A percentile compares a stretch with the other conserved stretches of the same genome.
These are phyloP conservation scores for Fusarium annulatum DNA, from an alignment of 2,329 filamentous ascomycete genomes.

Conservation along the genomic window DNA sequence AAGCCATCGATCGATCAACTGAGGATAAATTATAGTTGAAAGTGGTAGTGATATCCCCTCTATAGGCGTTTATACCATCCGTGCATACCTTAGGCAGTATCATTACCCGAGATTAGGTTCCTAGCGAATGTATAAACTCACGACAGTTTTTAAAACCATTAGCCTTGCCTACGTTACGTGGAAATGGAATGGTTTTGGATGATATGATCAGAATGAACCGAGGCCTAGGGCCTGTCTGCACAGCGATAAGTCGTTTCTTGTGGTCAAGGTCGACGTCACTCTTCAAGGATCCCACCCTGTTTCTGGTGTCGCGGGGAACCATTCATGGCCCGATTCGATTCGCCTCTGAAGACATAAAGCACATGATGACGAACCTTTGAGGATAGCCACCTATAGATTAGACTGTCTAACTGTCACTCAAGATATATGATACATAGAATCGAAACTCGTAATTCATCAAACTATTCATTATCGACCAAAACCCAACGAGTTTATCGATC, in stretches of 20 bases:
- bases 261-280: conserved; percentile 41
- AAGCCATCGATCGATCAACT: not conserved
- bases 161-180: not conserved
- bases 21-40: not conserved
- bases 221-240: conserved; percentile 4
- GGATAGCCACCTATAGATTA: not conserved
- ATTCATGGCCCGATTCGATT: conserved; percentile 38
- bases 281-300: conserved; percentile 40
- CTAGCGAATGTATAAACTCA: not conserved
- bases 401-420: not conserved
- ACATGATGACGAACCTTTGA: conserved; percentile 41
- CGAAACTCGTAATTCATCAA: not conserved
- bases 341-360: conserved; percentile 26
- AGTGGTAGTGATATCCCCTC: not conserved
- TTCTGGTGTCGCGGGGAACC: conserved; percentile 37
- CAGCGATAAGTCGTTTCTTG: not conserved
- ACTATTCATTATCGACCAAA: not conserved
- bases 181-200: not conserved
- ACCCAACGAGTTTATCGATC: not conserved
- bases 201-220: not conserved
- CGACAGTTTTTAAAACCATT: not conserved
- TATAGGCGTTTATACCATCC: not conserved
- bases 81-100: not conserved
- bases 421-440: not conserved
- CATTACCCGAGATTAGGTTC: not conserved